Percentiles rank a stretch among this genome's conserved stretches.
phyloP scores from a whole-genome alignment of 2,329 filamentous ascomycete species.

The Fusarium buharicum region DNA sequence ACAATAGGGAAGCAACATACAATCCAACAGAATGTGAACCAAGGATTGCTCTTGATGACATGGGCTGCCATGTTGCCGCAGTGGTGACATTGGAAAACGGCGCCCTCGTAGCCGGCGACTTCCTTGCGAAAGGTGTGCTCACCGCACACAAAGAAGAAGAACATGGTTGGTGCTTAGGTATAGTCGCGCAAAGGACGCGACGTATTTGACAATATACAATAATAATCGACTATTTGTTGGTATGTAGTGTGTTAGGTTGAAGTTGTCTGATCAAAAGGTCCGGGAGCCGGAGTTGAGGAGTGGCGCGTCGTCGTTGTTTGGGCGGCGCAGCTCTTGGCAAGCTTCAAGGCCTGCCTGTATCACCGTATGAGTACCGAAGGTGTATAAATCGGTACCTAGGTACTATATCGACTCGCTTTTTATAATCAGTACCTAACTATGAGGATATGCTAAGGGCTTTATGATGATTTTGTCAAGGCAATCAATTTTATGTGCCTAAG shows the following conservation, averaged over 20 bases:
- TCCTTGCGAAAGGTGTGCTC: slow-evolving; percentile 70
- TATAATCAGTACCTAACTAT: too few species aligned
- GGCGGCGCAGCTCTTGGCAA: slow-evolving; percentile 40
- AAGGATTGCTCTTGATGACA: slow-evolving; percentile 72
- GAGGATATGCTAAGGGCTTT: too few species aligned
- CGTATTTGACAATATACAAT: neutral
- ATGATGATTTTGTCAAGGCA: too few species aligned
- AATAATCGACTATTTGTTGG: neutral
- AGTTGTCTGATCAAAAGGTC: neutral
- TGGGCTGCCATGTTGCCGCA: slow-evolving; percentile 71
- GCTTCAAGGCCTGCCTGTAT: too few species aligned
- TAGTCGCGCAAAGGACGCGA: neutral
- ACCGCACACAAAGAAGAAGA: slow-evolving; percentile 70
- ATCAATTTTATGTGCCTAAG: too few species aligned
- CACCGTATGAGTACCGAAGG: neutral
- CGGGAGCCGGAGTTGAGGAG: slow-evolving; percentile 7
- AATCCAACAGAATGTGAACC: slow-evolving; percentile 84
- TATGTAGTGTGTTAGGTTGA: slow-evolving; percentile 4
- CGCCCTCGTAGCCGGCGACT: slow-evolving; percentile 69
- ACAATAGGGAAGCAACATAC: slow-evolving; percentile 54
- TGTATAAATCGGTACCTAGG: too few species aligned
- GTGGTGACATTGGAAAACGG: slow-evolving; percentile 72
- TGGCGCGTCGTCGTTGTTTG: slow-evolving; percentile 34
- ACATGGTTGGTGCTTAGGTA: slow-evolving; percentile 55
- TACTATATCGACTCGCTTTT: neutral